phyloP scores from a whole-genome alignment of 257 asterid species.

The Henckelia pumila region DNA sequence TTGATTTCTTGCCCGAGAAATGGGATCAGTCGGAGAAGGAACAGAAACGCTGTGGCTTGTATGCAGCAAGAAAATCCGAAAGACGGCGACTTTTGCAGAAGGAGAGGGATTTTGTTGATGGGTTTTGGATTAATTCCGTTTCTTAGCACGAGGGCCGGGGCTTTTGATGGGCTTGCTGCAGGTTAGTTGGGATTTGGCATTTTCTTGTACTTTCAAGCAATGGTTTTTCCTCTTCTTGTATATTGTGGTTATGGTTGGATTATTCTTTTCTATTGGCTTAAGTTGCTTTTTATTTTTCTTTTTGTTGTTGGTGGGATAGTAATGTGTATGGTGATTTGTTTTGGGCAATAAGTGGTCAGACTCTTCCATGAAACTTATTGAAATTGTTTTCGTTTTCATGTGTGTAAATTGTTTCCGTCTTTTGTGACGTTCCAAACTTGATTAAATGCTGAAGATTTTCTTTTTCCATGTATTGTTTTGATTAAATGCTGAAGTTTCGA shows the following conservation, averaged over 20 bases:
- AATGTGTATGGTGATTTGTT: too few species aligned
- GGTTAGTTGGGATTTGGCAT: constrained; percentile 33
- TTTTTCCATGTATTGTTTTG: too few species aligned
- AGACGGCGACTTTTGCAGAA: constrained; percentile 31
- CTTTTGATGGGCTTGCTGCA: constrained; percentile 34
- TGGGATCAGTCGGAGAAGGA: constrained; percentile 29
- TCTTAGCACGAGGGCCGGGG: constrained; percentile 38
- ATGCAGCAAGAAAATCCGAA: constrained; percentile 35
- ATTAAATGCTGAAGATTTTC: too few species aligned
- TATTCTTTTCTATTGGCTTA: background rate
- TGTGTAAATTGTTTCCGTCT: too few species aligned
- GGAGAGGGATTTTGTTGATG: constrained; percentile 52
- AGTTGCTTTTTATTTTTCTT: background rate
- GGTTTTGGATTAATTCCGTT: constrained; percentile 63
- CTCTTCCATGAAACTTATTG: too few species aligned
- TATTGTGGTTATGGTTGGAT: background rate
- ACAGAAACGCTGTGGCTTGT: constrained; percentile 30
- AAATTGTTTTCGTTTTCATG: too few species aligned
- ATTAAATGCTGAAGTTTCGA: too few species aligned
- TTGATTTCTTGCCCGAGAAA: constrained; percentile 32
- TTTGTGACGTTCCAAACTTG: too few species aligned
- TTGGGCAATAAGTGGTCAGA: too few species aligned
- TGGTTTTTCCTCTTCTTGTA: background rate
- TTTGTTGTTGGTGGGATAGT: too few species aligned
- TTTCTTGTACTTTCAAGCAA: constrained; percentile 18